Evolutionary conservation across 169 alveolate genomes (phyloP).

Genomic region (Plasmodium gaboni): DNA sequence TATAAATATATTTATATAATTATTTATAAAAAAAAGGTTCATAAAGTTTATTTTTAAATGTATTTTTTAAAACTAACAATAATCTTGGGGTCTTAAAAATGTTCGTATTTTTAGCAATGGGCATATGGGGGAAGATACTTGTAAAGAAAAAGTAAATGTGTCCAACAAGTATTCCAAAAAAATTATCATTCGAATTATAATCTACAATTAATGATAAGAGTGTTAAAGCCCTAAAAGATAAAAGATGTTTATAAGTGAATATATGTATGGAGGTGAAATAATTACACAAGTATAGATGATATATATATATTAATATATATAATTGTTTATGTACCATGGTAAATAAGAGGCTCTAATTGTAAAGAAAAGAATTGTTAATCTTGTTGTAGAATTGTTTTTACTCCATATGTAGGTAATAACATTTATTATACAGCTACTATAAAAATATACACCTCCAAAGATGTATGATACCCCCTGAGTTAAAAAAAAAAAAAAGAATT

Average conservation of each 20-base stretch:
- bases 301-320: not conserved
- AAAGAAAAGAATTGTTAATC: constrained; percentile 89
- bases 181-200: constrained; percentile 89
- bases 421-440: constrained; percentile 93
- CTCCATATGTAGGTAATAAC: constrained; percentile 95
- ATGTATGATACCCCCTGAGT: constrained; percentile 80
- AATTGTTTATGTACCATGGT: constrained; percentile 85
- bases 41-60: constrained; percentile 55
- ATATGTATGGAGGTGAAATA: not conserved
- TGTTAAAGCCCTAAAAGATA: constrained; percentile 84
- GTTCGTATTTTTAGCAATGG: constrained; percentile 89
- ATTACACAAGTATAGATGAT: not conserved
- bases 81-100: constrained; percentile 90
- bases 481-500: not conserved
- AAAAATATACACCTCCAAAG: constrained; percentile 89
- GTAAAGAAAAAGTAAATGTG: constrained; percentile 93
- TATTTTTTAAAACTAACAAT: constrained; percentile 77
- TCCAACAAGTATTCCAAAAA: constrained; percentile 92
- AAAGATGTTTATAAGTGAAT: not conserved
- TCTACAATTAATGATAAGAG: constrained; percentile 88
- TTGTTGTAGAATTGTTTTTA: constrained; percentile 90
- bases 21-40: constrained; percentile 11
- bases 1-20: not conserved
- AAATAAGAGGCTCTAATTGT: constrained; percentile 93
- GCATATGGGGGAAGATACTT: constrained; percentile 93